Evolutionary conservation across 768 basidiomycete genomes (phyloP), one percentile per base, ranked within the genome.

Genomic region (Rhodotorula kratochvilovae): DNA sequence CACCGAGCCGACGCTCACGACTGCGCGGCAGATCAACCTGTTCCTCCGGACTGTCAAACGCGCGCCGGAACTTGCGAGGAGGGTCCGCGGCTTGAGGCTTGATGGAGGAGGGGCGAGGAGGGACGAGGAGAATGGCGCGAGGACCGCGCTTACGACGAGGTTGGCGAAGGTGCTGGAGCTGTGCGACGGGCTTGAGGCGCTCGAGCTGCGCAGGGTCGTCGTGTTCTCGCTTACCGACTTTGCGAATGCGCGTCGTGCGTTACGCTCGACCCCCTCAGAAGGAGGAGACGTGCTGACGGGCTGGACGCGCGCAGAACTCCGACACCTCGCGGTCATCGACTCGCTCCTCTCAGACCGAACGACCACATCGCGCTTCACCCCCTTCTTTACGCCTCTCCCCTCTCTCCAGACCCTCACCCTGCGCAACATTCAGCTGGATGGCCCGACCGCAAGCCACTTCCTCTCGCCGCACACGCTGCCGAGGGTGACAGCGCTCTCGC

Each of bases 61-160:
- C 33, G 55, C 56, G 11, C 27, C 43, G 6, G 25, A 6, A 19
- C 48, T 70, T 23, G 69, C 69, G 1, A 35, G 15, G 7, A 5
- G 48, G 2, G 69, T 70, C 15, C 7, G 7, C 7, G 3, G 43
- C 27, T 23, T 63, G 16, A 21, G 36, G 3, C 23, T 70, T 21
- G 60, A 65, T 53, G 68, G 23, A 31, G 31, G 25, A 23, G 5
- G 12, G 27, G 12, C 48, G 29, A 11, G 25, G 19, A 12, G n/a
- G 10, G 31, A 54, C 29, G 53, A 54, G 13, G 51, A 53, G n/a
- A 19, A 16, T 46, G 51, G 57, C 31, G 35, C 25, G 46, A 17
- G 63, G 68, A 42, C 33, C 63, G n/a, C 61, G 50, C 33, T 70
- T 7, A 61, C 69, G 54, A 66, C 60, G 36, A 61, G 69, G 58